Percentiles rank a stretch among this genome's conserved stretches.
Evolutionary conservation across 495 filamentous ascomycete genomes (phyloP).

Genomic region (Talaromyces liani): DNA sequence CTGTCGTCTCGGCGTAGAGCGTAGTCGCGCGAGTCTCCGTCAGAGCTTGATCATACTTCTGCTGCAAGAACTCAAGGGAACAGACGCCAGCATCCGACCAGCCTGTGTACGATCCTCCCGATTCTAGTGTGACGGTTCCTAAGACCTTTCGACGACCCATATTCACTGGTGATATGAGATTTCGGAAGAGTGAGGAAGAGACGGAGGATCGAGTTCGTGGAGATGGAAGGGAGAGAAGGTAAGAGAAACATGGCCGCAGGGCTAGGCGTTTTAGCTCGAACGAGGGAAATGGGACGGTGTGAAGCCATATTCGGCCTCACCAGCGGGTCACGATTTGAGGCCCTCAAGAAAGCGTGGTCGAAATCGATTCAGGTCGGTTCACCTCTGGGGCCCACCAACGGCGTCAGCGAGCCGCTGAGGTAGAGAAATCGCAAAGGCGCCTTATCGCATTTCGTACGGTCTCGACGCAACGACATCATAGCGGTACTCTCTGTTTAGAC

Average conservation of each 20-base stretch:
- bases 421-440: neutral
- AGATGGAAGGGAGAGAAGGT: neutral
- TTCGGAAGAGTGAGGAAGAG: neutral
- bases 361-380: neutral
- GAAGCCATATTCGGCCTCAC: neutral
- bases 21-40: neutral
- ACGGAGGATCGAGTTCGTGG: neutral
- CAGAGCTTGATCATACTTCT: constrained; percentile 1
- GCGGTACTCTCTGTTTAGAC: neutral
- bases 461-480: neutral
- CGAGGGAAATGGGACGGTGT: neutral
- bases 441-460: neutral
- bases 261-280: neutral
- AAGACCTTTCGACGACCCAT: neutral
- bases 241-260: neutral
- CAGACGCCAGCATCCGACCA: neutral
- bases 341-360: neutral
- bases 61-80: neutral
- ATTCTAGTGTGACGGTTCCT: neutral
- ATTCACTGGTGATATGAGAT: neutral
- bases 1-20: neutral
- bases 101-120: neutral
- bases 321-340: neutral
- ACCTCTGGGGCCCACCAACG: neutral
- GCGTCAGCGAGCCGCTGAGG: neutral